Evolutionary conservation across 306 rosid species (phyloP), one percentile per base, ranked within the genome.

Genomic region (Quercus glauca): DNA sequence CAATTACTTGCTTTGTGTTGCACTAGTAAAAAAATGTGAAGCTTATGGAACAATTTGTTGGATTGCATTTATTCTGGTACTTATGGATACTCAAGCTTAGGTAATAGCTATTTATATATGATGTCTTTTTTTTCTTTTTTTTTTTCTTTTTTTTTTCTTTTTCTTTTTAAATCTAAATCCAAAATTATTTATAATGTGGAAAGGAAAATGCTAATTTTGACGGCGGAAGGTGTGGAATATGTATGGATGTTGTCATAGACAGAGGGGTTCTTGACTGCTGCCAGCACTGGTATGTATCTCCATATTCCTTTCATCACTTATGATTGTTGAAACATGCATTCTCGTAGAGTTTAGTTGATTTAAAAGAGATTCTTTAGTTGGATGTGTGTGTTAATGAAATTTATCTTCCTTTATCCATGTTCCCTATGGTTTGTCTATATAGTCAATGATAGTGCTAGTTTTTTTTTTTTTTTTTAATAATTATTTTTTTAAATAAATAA

Each of bases 241-340:
- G 99, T 85, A 93, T 95, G 99, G 98, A 93, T 82, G 35, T 86
- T 64, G 83, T 95, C 76, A 78, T 95, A 70, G 99, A 95, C 74
- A 85, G 99, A 86, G 99, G 97, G 79, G 90, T 95, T 85, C 83
- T 95, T 49, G 99, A 95, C 85, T 95, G 97, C 92, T 95, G 99
- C 81, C 96, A 91, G 80, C 99, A 93, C 87, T 93, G 98, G 99
- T 95, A 90, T 75, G 75, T 6, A 17, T 67, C 51, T 67, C 49
- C 72, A 33, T 55, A 76, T 85, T 23, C 58, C 51, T 29, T 64
- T 29, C 11, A 4, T 29, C 70, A 29, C 13, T 6, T 31, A 15
- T 28, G 43, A 12, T 49, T 49, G 53, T 64, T 31, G 41, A 64
- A 64, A 64, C 43, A 37, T 64, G 68, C 35, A 61, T 61, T 25